phyloP scores from a whole-genome alignment of 208 protist species.

The Zelonia costaricensis region DNA sequence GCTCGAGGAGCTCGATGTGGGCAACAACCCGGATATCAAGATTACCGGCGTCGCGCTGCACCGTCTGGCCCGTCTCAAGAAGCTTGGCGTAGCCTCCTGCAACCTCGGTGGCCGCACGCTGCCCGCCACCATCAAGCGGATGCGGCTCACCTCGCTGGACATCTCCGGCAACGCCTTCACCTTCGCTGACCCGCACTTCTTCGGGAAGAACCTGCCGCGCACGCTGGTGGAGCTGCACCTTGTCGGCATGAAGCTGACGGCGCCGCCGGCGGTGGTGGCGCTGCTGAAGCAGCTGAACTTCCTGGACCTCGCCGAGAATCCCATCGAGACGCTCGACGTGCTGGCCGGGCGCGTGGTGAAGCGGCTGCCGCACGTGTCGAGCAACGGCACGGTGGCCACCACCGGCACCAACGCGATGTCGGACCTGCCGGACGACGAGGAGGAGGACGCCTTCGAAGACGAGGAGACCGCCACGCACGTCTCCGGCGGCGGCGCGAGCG shows the following conservation, averaged over 20 bases:
- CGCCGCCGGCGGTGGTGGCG: slow-evolving; percentile 68
- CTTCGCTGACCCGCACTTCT: slow-evolving; percentile 75
- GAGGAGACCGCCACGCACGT: slow-evolving; percentile 37
- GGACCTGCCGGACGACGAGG: slow-evolving; percentile 7
- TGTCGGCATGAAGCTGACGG: slow-evolving; percentile 52
- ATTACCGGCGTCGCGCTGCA: slow-evolving; percentile 48
- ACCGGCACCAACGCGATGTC: slow-evolving; percentile 18
- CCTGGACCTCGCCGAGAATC: slow-evolving; percentile 79
- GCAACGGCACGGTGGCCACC: slow-evolving; percentile 20
- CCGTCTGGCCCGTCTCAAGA: slow-evolving; percentile 37
- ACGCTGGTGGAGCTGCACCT: slow-evolving; percentile 79
- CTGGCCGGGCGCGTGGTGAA: slow-evolving; percentile 76
- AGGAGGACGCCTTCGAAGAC: slow-evolving; percentile 21
- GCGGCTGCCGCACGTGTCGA: slow-evolving; percentile 36
- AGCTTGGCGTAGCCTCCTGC: slow-evolving; percentile 70
- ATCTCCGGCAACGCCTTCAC: slow-evolving; percentile 77
- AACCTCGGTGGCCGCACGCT: slow-evolving; percentile 55
- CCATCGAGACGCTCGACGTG: slow-evolving; percentile 83
- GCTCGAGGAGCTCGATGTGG: slow-evolving; percentile 75
- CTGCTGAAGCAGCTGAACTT: slow-evolving; percentile 53
- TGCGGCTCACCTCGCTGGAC: slow-evolving; percentile 63
- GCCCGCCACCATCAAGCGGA: slow-evolving; percentile 50
- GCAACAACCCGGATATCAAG: slow-evolving; percentile 64
- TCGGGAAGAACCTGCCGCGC: slow-evolving; percentile 51
- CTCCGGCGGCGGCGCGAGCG: slow-evolving; percentile 29